phyloP scores from a whole-genome alignment of 495 filamentous ascomycete genomes.

The Hamigera avellanea region DNA sequence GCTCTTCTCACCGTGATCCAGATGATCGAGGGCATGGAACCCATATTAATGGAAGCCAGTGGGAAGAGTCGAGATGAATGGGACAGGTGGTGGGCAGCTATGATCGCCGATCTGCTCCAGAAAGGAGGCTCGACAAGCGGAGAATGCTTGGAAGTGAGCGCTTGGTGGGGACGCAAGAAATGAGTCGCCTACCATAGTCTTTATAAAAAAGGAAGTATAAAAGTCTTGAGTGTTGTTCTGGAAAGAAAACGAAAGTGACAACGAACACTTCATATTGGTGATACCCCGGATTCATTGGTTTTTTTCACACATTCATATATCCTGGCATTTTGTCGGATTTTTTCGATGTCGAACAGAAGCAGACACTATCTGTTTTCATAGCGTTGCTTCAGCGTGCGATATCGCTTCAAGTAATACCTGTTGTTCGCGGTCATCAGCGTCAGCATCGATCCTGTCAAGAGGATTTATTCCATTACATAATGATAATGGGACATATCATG shows the following conservation, averaged over 20 bases:
- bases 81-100: slow-evolving; percentile 79
- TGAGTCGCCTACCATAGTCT: slow-evolving; percentile 7
- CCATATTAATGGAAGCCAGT: slow-evolving; percentile 67
- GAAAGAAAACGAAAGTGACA: slow-evolving; percentile 12
- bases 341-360: slow-evolving; percentile 12
- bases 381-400: slow-evolving; percentile 74
- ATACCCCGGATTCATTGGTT: slow-evolving; percentile 25
- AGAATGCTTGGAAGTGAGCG: slow-evolving; percentile 85
- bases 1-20: slow-evolving; percentile 73
- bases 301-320: slow-evolving; percentile 5
- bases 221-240: slow-evolving; percentile 18
- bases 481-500: no score
- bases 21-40: slow-evolving; percentile 81
- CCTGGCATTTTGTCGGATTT: slow-evolving; percentile 10
- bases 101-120: slow-evolving; percentile 75
- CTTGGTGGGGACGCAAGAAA: slow-evolving; percentile 83
- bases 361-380: slow-evolving; percentile 42
- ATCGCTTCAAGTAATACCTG: slow-evolving; percentile 92
- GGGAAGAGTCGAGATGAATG: slow-evolving; percentile 85
- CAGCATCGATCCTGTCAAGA: not conserved
- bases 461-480: no score
- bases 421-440: no score
- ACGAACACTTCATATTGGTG: slow-evolving; percentile 34
- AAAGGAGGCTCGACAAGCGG: slow-evolving; percentile 68
- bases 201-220: slow-evolving; percentile 8